A percentile compares a stretch with the other conserved stretches of the same genome.
Conservation (phyloP, 2,329 filamentous ascomycete species). For the Aspergillus texensis region DNA sequence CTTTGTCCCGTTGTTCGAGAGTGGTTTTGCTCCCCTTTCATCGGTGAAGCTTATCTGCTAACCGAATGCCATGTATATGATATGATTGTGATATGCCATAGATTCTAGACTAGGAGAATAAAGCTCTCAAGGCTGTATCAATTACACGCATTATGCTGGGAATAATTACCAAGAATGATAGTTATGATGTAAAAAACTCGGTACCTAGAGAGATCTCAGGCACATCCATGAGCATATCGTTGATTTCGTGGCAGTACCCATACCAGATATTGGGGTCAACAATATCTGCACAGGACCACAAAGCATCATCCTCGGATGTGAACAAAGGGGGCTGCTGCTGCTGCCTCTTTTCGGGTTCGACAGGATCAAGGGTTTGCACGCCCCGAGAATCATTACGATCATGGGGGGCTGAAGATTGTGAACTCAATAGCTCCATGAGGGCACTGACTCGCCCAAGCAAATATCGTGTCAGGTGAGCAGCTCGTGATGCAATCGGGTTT, state of each 20-base stretch:
- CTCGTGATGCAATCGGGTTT: not conserved
- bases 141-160: not conserved
- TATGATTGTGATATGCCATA: not conserved
- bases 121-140: not conserved
- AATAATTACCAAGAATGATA: not conserved
- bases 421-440: not conserved
- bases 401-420: not conserved
- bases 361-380: not conserved
- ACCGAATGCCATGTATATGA: not conserved
- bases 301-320: not conserved
- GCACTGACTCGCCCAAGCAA: not conserved
- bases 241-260: not conserved
- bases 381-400: not conserved
- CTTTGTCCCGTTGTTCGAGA: not conserved
- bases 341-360: not conserved
- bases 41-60: not conserved
- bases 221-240: not conserved
- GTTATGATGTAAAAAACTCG: not conserved
- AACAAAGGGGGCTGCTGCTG: not conserved
- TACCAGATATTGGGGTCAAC: not conserved
- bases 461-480: not conserved
- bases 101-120: not conserved
- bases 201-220: not conserved
- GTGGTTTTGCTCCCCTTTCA: not conserved
- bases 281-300: not conserved